Evolutionary conservation across 2,329 filamentous ascomycete genomes (phyloP), one percentile per base, ranked within the genome.

Genomic region (Pseudopithomyces chartarum): DNA sequence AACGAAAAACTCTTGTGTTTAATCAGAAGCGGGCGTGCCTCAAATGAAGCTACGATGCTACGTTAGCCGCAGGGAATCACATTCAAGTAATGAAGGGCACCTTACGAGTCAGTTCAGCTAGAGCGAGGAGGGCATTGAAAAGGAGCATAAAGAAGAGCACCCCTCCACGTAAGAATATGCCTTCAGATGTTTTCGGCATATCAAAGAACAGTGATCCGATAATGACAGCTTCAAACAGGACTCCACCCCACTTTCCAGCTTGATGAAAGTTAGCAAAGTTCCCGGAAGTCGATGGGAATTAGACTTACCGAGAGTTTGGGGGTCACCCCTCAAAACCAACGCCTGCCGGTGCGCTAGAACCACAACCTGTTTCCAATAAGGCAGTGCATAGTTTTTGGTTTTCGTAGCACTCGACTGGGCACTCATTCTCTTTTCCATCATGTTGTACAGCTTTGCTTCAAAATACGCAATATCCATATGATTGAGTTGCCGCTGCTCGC

Each of bases 1-100:
- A 90, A 90, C 0, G 86, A 86, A 61, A 89, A 90, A 22, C 82
- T 85, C 66, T 89, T 89, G 72, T 90, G 88, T 70, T 90, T 90
- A 51, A 89, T 75, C 38, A 91, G 73, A 54, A 91, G 89, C 0
- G 87, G 87, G 42, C 87, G 83, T 20, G 82, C 83, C 45, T 81
- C 75, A 61, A 90, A 90, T 0, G 86, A 81, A 1, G 85, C 74
- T 86, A 74, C 96, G 92, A 60, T 32, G 15, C 6, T 34, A 52
- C 6, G 40, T 52, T 45, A 52, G 50, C 12, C 40, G 33, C 38
- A 32, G 20, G 20, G 44, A 43, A 44, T 12, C 39, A 52, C n/a
- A 34, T 6, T 33, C 17, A 23, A 15, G n/a, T 13, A 22, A n/a
- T 15, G 38, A 10, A 12, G 50, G 26, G 26, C 11, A 52, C 20